phyloP scores from a whole-genome alignment of 768 basidiomycete species.

The Pleurotus cornucopiae region DNA sequence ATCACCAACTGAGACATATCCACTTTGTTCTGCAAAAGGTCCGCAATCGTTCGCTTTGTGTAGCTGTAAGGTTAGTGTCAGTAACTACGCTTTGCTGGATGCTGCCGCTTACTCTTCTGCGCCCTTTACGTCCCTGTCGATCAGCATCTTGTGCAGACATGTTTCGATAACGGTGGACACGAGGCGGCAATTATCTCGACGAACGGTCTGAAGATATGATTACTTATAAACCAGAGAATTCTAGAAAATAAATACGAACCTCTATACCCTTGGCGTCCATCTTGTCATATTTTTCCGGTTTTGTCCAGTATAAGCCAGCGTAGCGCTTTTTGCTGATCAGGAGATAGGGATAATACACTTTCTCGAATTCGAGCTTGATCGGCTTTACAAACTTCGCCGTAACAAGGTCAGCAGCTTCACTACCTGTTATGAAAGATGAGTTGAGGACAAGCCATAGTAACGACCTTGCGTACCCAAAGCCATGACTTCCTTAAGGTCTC shows the following conservation, averaged over 20 bases:
- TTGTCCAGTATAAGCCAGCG: constrained; percentile 97
- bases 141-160: constrained; percentile 95
- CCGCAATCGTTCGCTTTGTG: constrained; percentile 88
- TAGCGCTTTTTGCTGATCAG: constrained; percentile 99
- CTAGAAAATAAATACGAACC: constrained; percentile 26
- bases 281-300: constrained; percentile 92
- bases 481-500: constrained; percentile 86
- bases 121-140: constrained; percentile 89
- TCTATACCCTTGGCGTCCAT: constrained; percentile 99
- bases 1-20: constrained; percentile 99
- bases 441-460: background rate
- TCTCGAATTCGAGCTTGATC: constrained; percentile 99
- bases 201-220: constrained; percentile 67
- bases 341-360: constrained; percentile 97
- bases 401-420: constrained; percentile 89
- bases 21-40: constrained; percentile 92
- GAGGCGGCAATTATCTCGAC: constrained; percentile 97
- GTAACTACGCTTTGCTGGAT: background rate
- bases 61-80: constrained; percentile 49
- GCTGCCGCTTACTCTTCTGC: constrained; percentile 75
- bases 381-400: constrained; percentile 89
- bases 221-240: background rate
- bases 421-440: constrained; percentile 43
- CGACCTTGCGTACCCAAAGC: constrained; percentile 57
- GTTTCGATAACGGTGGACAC: constrained; percentile 98